A percentile compares a stretch with the other conserved stretches of the same genome.
phyloP scores from a whole-genome alignment of 495 filamentous ascomycete species.

The Lasiosphaeria hispida region DNA sequence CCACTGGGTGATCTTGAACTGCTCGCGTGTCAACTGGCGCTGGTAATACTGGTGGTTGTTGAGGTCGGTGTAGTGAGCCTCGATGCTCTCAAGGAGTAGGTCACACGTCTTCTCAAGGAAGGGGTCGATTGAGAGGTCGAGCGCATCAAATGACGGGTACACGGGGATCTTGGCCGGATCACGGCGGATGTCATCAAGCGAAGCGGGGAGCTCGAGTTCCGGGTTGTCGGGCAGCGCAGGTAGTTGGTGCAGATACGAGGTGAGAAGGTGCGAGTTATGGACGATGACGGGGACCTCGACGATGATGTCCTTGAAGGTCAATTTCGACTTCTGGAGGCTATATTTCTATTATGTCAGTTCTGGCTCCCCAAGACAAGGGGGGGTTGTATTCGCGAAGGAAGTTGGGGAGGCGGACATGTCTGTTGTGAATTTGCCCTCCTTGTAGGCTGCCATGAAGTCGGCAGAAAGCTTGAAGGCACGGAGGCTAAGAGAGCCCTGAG shows the following conservation, averaged over 20 bases:
- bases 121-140: conserved; percentile 92
- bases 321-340: conserved; percentile 85
- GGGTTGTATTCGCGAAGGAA: too few relatives aligned
- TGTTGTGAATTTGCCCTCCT: conserved; percentile 94
- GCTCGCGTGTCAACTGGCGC: conserved; percentile 89
- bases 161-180: conserved; percentile 59
- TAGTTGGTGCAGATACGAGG: conserved; percentile 89
- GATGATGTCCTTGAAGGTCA: conserved; percentile 92
- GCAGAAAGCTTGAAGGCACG: conserved; percentile 87
- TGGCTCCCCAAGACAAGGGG: neutral
- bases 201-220: conserved; percentile 68
- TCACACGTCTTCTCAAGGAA: conserved; percentile 99
- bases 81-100: conserved; percentile 90
- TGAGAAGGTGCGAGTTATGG: conserved; percentile 96
- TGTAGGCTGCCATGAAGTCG: conserved; percentile 86
- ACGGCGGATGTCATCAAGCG: conserved; percentile 67
- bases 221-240: conserved; percentile 52
- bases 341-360: conserved; percentile 30
- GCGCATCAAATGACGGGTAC: conserved; percentile 79
- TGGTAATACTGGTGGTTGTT: conserved; percentile 99
- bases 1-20: conserved; percentile 94
- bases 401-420: conserved; percentile 65
- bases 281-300: conserved; percentile 87
- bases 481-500: conserved; percentile 84
- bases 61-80: conserved; percentile 94